Percentiles rank a stretch among this genome's conserved stretches.
Conservation (phyloP, 331 rosid species). For the Dryas integrifolia region DNA sequence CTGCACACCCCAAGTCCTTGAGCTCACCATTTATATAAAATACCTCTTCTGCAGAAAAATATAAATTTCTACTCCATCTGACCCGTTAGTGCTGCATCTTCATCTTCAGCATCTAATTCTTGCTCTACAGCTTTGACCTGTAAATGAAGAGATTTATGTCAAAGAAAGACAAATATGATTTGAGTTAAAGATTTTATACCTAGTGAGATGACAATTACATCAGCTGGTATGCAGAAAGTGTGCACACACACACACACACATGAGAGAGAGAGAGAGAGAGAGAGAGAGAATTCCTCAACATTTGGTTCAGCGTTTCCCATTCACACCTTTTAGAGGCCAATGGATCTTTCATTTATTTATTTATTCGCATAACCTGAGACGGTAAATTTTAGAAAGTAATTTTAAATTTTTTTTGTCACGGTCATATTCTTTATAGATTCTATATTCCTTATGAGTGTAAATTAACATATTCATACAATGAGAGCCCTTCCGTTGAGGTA, state of each 20-base stretch:
- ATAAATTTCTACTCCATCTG: conserved; percentile 43
- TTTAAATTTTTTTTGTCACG: not conserved
- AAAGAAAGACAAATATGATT: conserved; percentile 2
- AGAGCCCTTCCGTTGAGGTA: too few relatives aligned
- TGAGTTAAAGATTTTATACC: not conserved
- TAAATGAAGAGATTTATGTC: conserved; percentile 22
- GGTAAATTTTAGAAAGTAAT: too few relatives aligned
- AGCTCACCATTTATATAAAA: conserved; percentile 17
- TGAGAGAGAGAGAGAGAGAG: too few relatives aligned
- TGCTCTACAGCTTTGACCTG: conserved; percentile 93
- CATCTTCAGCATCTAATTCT: conserved; percentile 74
- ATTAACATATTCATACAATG: not conserved
- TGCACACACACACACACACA: too few relatives aligned
- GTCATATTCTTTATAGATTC: not conserved
- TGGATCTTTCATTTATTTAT: too few relatives aligned
- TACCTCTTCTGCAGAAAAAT: conserved; percentile 6
- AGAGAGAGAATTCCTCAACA: too few relatives aligned
- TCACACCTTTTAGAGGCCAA: too few relatives aligned
- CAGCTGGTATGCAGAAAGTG: too few relatives aligned
- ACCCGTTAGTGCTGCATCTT: conserved; percentile 49
- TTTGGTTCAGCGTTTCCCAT: too few relatives aligned
- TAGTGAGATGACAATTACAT: too few relatives aligned
- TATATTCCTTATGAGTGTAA: not conserved
- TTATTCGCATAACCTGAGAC: not conserved
- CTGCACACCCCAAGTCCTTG: conserved; percentile 12